These are phyloP conservation scores for Madurella fahalii DNA, from an alignment of 2,329 filamentous ascomycete genomes.

Conservation along the genomic window DNA sequence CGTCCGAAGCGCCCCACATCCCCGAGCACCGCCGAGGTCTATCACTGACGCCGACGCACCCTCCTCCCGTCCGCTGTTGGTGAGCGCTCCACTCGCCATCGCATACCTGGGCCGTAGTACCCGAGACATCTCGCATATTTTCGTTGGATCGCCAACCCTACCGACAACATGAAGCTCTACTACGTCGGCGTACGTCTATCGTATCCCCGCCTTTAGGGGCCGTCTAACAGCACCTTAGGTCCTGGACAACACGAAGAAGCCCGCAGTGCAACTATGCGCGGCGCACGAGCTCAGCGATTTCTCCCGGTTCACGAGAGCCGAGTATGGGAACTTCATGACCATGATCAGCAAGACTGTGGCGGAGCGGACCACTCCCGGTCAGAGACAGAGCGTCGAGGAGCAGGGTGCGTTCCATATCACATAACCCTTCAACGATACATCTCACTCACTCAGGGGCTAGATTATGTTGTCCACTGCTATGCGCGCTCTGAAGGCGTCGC, in stretches of 20 bases:
- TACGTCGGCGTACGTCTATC: slow-evolving; percentile 75
- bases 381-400: slow-evolving; percentile 81
- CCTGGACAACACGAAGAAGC: slow-evolving; percentile 24
- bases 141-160: not conserved
- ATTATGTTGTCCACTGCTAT: slow-evolving; percentile 76
- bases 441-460: slow-evolving; percentile 28
- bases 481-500: slow-evolving; percentile 69
- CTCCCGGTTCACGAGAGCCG: slow-evolving; percentile 32
- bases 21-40: not conserved
- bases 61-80: not conserved
- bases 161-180: slow-evolving; percentile 71
- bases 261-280: slow-evolving; percentile 25
- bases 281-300: slow-evolving; percentile 29
- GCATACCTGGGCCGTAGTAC: not conserved
- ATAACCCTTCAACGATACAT: not conserved
- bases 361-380: slow-evolving; percentile 72
- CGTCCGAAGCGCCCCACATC: not conserved
- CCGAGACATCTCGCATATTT: not conserved
- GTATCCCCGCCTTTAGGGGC: not conserved
- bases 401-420: slow-evolving; percentile 49
- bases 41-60: slow-evolving; percentile 9
- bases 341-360: slow-evolving; percentile 85
- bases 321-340: slow-evolving; percentile 68
- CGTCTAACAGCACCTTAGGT: slow-evolving; percentile 18
- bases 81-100: slow-evolving; percentile 3